A percentile compares a stretch with the other conserved stretches of the same genome.
Evolutionary conservation across 176 grass and related monocot species (phyloP).

Genomic region (Pontederia paniculata): DNA sequence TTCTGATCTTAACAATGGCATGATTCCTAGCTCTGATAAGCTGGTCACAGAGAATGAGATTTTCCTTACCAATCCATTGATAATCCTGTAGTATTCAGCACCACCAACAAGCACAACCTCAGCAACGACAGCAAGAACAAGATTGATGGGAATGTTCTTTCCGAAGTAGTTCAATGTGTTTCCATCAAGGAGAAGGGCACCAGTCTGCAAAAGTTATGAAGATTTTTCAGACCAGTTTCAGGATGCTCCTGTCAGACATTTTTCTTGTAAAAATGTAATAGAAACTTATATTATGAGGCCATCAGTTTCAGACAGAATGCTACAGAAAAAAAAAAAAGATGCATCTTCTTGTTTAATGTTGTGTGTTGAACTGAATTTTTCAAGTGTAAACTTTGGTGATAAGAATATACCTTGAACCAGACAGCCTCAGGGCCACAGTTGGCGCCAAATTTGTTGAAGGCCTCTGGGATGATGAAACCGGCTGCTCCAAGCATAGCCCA

Average conservation of each 20-base stretch:
- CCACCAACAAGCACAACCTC: constrained; percentile 82
- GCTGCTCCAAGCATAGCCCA: constrained; percentile 96
- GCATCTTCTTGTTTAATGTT: too few species aligned
- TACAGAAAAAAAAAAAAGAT: too few species aligned
- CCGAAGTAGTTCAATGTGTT: constrained; percentile 97
- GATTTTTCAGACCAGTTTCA: too few species aligned
- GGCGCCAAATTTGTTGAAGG: constrained; percentile 81
- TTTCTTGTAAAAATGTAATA: too few species aligned
- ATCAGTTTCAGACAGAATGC: too few species aligned
- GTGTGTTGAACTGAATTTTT: too few species aligned
- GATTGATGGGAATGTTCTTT: constrained; percentile 95
- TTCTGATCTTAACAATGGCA: too few species aligned
- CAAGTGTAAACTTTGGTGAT: too few species aligned
- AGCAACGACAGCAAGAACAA: constrained; percentile 51
- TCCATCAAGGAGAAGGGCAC: constrained; percentile 85
- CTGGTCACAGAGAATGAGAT: too few species aligned
- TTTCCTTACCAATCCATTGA: constrained; percentile 58
- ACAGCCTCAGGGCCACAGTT: constrained; percentile 92
- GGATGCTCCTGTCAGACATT: too few species aligned
- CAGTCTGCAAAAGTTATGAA: constrained; percentile 38
- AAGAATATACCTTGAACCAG: constrained; percentile 67
- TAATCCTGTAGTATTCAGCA: constrained; percentile 95
- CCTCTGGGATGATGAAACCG: constrained; percentile 83
- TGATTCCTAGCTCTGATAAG: too few species aligned
- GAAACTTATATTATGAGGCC: too few species aligned